Base-by-base conservation (phyloP, 495 filamentous ascomycete genomes). In the Aspergillus funiculosus region DNA sequence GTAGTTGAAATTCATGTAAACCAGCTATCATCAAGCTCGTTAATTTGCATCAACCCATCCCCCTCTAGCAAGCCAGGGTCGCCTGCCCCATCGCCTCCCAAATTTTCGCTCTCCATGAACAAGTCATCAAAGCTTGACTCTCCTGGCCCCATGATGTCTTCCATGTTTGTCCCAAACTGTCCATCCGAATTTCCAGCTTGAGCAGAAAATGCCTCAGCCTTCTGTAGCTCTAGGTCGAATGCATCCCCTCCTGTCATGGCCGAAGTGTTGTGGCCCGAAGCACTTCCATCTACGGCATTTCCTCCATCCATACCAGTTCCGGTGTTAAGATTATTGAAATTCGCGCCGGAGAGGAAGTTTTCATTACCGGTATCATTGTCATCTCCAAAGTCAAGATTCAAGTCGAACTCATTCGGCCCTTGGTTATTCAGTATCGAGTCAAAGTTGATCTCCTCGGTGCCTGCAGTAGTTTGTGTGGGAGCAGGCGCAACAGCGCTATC, bases 111-210 rank as follows among this genome's bases (percentile, higher is more conserved):
- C 27, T 71, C 70, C 60, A 73, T 60, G 50, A 77, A 76, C 14
- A 75, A 39, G 39, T 77, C 73, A 38, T 77, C 73, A 24, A 75
- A 73, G 40, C 56, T 75, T 2, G 72, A 72, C 52, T 70, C 68
- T n/a, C 68, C 70, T 3, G 64, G 67, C 5, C 43, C 64, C 60
- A 72, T 71, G 15, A 67, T 54, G 50, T 73, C 68, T 6, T 73
- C 67, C 34, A 53, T 53, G 29, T 35, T 45, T 24, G 30, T 43
- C 5, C 58, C 50, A n/a, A 40, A 30, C 26, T 48, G 46, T 10
- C 45, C 48, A 18, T 43, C 34, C 11, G 42, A 15, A 19, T 43
- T 42, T 1, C 43, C 49, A 1, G 25, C 22, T 28, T 46, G 46
- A 28, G 41, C 28, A 9, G 48, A 36, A 9, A 52, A 47, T 8